Conservation (phyloP, 805 yeast species). For the Kodamaea leandrae region DNA sequence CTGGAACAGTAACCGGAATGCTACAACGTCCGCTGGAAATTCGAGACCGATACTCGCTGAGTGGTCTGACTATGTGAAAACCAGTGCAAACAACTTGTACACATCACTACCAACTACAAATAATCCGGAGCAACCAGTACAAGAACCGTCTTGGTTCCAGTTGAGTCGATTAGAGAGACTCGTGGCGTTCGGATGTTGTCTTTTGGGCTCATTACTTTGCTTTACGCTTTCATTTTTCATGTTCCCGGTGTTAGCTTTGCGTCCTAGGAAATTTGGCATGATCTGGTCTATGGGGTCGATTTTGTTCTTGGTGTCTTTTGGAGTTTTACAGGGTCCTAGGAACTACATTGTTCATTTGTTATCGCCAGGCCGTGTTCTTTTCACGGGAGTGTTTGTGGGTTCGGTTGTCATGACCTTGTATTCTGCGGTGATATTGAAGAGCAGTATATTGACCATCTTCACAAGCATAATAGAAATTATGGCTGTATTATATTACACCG, state of each 20-base stretch:
- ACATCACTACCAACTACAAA: slow-evolving; percentile 60
- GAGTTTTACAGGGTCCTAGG: slow-evolving; percentile 89
- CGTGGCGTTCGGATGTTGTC: slow-evolving; percentile 71
- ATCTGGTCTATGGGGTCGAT: slow-evolving; percentile 91
- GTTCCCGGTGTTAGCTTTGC: slow-evolving; percentile 84
- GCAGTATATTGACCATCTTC: slow-evolving; percentile 72
- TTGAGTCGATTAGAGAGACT: slow-evolving; percentile 78
- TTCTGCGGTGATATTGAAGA: slow-evolving; percentile 63
- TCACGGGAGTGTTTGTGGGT: slow-evolving; percentile 77
- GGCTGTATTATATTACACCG: slow-evolving; percentile 85
- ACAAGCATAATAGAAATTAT: slow-evolving; percentile 75
- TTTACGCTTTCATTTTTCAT: slow-evolving; percentile 78
- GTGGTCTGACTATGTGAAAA: slow-evolving; percentile 43
- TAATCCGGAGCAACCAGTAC: slow-evolving; percentile 27
- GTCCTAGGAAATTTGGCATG: slow-evolving; percentile 88
- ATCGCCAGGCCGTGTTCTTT: slow-evolving; percentile 73
- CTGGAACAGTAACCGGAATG: slow-evolving; percentile 24
- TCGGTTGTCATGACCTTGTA: slow-evolving; percentile 76
- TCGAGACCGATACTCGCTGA: slow-evolving; percentile 34
- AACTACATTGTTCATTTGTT: slow-evolving; percentile 71
- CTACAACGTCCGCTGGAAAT: slow-evolving; percentile 8
- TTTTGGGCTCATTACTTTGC: slow-evolving; percentile 75
- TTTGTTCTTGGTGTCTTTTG: slow-evolving; percentile 84
- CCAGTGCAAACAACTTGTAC: slow-evolving; percentile 56
- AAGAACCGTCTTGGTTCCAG: slow-evolving; percentile 77